Evolutionary conservation across 306 rosid species (phyloP).

Genomic region (Bauhinia variegata): DNA sequence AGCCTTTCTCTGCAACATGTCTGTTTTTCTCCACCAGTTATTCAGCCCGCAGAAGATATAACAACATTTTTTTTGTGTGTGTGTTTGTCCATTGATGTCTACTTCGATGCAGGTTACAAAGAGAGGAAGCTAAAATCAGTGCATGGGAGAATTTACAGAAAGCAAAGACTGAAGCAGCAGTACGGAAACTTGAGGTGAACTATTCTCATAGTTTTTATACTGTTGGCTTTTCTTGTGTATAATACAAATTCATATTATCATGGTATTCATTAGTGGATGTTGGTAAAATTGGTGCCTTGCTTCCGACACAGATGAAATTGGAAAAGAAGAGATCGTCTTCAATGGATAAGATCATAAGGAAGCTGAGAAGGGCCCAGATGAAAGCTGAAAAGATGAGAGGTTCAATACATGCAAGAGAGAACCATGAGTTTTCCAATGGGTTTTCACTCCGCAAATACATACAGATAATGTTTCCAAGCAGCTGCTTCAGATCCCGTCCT

Average conservation of each 20-base stretch:
- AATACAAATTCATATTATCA: slow-evolving; percentile 3
- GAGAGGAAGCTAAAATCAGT: slow-evolving; percentile 82
- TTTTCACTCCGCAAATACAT: slow-evolving; percentile 39
- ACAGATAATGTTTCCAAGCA: slow-evolving; percentile 39
- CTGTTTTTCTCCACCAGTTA: neutral
- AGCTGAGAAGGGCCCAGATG: slow-evolving; percentile 70
- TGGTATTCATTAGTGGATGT: neutral
- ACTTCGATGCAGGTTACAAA: slow-evolving; percentile 53
- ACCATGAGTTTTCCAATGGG: slow-evolving; percentile 33
- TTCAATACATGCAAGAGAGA: slow-evolving; percentile 30
- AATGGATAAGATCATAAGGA: slow-evolving; percentile 78
- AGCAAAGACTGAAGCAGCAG: slow-evolving; percentile 89
- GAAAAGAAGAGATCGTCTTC: slow-evolving; percentile 83
- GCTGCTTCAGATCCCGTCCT: slow-evolving; percentile 39
- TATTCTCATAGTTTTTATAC: too few relatives aligned
- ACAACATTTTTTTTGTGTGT: neutral
- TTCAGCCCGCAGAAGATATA: neutral
- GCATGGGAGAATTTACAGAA: slow-evolving; percentile 94
- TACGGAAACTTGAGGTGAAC: slow-evolving; percentile 83
- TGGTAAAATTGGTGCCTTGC: slow-evolving; percentile 1
- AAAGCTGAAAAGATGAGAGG: slow-evolving; percentile 79
- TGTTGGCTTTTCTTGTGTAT: too few relatives aligned
- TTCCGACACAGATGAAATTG: slow-evolving; percentile 71
- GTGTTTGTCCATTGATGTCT: neutral
- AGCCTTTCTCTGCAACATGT: neutral